Percentiles rank a stretch among this genome's conserved stretches.
These are phyloP conservation scores for Paraurostyla sp. DNA, from an alignment of 73 alveolate genomes.

Conservation along the genomic window DNA sequence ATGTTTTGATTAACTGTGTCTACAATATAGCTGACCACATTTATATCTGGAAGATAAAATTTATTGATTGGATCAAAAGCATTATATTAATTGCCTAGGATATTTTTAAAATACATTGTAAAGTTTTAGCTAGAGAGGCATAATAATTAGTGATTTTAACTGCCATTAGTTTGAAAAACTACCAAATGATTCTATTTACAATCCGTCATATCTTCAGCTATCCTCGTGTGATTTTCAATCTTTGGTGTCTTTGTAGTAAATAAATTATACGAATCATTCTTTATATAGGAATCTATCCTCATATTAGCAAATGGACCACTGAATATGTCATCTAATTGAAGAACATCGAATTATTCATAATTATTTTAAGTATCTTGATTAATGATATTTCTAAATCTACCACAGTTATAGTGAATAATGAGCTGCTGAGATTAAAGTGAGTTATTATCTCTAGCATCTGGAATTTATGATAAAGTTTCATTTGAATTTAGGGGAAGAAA, in stretches of 20 bases:
- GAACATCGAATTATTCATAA: neutral
- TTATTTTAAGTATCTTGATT: neutral
- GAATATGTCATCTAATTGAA: neutral
- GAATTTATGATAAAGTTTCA: neutral
- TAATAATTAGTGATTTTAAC: neutral
- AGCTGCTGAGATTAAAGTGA: neutral
- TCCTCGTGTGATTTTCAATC: neutral
- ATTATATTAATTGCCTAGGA: neutral
- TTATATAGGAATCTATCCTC: neutral
- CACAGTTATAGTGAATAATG: neutral
- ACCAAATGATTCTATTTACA: neutral
- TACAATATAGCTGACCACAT: neutral
- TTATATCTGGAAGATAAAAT: neutral
- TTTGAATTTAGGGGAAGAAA: neutral
- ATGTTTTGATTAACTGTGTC: neutral
- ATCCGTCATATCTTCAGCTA: neutral
- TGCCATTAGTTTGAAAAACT: neutral
- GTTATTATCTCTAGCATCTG: neutral
- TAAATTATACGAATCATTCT: neutral
- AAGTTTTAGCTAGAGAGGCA: neutral
- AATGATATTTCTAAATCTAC: neutral
- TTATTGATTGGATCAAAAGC: neutral
- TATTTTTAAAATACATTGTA: neutral
- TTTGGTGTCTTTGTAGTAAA: neutral
- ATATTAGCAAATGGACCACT: neutral